phyloP scores from a whole-genome alignment of 1,284 basidiomycete genomes.

The Violaceomyces palustris region DNA sequence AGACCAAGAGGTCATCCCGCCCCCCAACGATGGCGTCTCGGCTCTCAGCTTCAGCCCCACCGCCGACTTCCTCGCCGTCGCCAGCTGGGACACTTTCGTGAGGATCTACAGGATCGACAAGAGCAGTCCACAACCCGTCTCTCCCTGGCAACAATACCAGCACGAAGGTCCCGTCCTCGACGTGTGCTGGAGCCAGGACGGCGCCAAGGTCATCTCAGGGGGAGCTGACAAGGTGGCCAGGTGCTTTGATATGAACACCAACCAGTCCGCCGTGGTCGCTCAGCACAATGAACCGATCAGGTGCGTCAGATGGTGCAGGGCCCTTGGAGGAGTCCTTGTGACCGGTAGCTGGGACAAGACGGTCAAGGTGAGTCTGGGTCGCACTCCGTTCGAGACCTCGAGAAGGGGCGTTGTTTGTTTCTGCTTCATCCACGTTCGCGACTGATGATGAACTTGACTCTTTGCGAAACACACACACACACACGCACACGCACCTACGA shows the following conservation, averaged over 20 bases:
- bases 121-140: slow-evolving; percentile 68
- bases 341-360: slow-evolving; percentile 92
- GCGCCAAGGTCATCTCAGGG: slow-evolving; percentile 74
- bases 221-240: slow-evolving; percentile 78
- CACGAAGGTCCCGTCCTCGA: slow-evolving; percentile 79
- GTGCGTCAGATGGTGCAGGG: slow-evolving; percentile 70
- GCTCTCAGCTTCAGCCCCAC: slow-evolving; percentile 52
- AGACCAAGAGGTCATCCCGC: slow-evolving; percentile 67
- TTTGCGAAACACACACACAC: too few relatives aligned
- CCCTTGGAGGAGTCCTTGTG: slow-evolving; percentile 65
- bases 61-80: slow-evolving; percentile 54
- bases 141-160: slow-evolving; percentile 58
- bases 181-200: slow-evolving; percentile 78
- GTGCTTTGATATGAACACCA: slow-evolving; percentile 74
- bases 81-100: slow-evolving; percentile 54
- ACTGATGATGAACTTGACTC: background rate
- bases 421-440: background rate
- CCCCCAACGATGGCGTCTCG: slow-evolving; percentile 52
- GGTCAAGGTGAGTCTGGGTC: slow-evolving; percentile 68
- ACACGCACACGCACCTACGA: too few relatives aligned
- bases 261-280: slow-evolving; percentile 63
- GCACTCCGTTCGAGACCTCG: background rate
- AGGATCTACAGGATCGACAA: slow-evolving; percentile 61
- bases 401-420: background rate
- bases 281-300: slow-evolving; percentile 78